Evolutionary conservation across 2,329 filamentous ascomycete species (phyloP), one percentile per base, ranked within the genome.

Genomic region (Helminthosporium solani): DNA sequence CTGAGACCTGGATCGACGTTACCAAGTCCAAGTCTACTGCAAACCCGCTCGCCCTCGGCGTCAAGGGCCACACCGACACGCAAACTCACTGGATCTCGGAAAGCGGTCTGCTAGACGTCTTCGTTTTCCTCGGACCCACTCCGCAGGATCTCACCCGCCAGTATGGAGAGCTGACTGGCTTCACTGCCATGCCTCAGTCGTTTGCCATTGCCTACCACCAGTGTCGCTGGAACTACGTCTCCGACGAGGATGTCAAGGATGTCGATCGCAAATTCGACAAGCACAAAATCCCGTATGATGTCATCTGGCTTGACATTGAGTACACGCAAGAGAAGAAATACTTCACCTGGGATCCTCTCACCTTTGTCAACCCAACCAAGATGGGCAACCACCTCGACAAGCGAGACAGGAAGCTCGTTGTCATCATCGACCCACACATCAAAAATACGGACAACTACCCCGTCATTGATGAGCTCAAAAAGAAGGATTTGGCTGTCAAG

Each of bases 261-360:
- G 92, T 99, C 33, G 91, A 97, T 68, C 85, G 88, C 55, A 95
- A 95, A 69, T 96, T 99, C 75, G 91, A 97, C 75, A 95, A 94
- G 74, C 83, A 85, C 72, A 86, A 89, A 66, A 96, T 99, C 44
- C 94, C 94, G 0, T 99, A 97, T 74, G 94, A 99, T 71, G 88
- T 97, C 54, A 99, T 99, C 62, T 99, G 94, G 94, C 84, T 99
- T 15, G 94, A 99, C 62, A 89, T 99, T 57, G 94, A 99, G 73
- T 99, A 97, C 71, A 95, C 91, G 0, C 88, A 99, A 49, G 90
- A 87, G 70, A 92, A 94, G 73, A 95, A 96, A 74, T 99, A 99
- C 76, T 99, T 99, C 68, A 96, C 91, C 0, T 99, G 90, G 88
- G 92, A 99, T 63, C 81, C 85, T 16, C 80, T 95, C 63, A 94